Evolutionary conservation across 768 basidiomycete genomes (phyloP).

Genomic region (Candolleomyces efflorescens): DNA sequence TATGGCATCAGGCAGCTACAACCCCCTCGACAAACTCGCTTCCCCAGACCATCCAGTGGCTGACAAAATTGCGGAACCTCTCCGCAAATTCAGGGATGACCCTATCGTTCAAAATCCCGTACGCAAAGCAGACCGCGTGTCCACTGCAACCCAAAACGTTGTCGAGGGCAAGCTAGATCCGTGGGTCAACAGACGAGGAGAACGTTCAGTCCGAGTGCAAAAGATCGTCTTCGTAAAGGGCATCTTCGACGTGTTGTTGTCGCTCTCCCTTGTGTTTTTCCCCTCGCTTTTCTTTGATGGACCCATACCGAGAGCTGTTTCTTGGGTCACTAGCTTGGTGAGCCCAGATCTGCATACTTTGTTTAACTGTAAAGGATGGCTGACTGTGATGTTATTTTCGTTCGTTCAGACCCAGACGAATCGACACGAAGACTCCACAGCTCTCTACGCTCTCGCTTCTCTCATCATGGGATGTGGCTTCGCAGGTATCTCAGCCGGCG

Average conservation of each 20-base stretch:
- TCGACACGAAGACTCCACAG: constrained; percentile 11
- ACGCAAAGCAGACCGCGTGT: neutral
- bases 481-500: constrained; percentile 19
- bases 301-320: constrained; percentile 8
- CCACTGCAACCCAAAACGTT: constrained; percentile 2
- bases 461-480: constrained; percentile 19
- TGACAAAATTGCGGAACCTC: neutral
- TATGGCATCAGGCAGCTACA: neutral
- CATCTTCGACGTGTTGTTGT: constrained; percentile 16
- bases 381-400: neutral
- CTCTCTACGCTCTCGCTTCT: constrained; percentile 13
- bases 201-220: constrained; percentile 1
- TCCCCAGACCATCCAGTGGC: neutral
- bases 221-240: constrained; percentile 18
- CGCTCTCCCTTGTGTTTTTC: constrained; percentile 17
- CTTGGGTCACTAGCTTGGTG: constrained; percentile 17
- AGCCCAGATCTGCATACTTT: too few species aligned
- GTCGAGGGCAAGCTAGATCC: neutral
- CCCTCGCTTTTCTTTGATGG: constrained; percentile 19
- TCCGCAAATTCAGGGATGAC: neutral
- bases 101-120: constrained; percentile 1
- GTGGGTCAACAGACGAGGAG: neutral
- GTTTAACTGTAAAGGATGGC: too few species aligned
- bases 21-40: neutral
- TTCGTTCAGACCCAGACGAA: constrained; percentile 12